These are phyloP conservation scores for Amanita phalloides DNA, from an alignment of 768 basidiomycete genomes.

Conservation along the genomic window DNA sequence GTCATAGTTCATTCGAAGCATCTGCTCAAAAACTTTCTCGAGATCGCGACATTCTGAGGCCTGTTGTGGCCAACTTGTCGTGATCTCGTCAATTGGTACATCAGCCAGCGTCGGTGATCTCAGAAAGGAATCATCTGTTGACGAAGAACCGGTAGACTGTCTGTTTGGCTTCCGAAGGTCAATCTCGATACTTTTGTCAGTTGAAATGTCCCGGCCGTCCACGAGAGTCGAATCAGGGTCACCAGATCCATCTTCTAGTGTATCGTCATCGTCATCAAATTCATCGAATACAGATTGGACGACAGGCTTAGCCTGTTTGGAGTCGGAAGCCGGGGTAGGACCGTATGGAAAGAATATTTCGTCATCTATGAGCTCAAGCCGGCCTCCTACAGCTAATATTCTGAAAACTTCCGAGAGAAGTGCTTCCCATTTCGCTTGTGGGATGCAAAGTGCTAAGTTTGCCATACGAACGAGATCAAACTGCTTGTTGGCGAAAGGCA, in stretches of 20 bases:
- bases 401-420: constrained; percentile 53
- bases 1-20: constrained; percentile 42
- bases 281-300: constrained; percentile 8
- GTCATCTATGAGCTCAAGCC: constrained; percentile 70
- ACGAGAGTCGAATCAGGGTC: constrained; percentile 1
- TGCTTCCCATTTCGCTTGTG: constrained; percentile 45
- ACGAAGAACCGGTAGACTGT: background rate
- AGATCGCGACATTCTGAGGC: constrained; percentile 30
- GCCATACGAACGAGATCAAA: constrained; percentile 74
- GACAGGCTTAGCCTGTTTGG: constrained; percentile 8
- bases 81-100: background rate
- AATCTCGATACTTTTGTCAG: background rate
- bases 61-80: constrained; percentile 21
- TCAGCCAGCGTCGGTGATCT: background rate
- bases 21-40: constrained; percentile 48
- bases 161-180: background rate
- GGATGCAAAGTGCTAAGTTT: constrained; percentile 52
- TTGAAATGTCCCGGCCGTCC: background rate
- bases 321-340: constrained; percentile 8
- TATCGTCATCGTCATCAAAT: constrained; percentile 10
- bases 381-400: constrained; percentile 48
- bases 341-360: constrained; percentile 54
- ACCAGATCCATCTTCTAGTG: constrained; percentile 1
- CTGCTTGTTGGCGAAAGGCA: constrained; percentile 51
- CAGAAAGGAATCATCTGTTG: background rate